These are phyloP conservation scores for Blastobotrys robertii DNA, from an alignment of 805 yeast species.

Conservation along the genomic window DNA sequence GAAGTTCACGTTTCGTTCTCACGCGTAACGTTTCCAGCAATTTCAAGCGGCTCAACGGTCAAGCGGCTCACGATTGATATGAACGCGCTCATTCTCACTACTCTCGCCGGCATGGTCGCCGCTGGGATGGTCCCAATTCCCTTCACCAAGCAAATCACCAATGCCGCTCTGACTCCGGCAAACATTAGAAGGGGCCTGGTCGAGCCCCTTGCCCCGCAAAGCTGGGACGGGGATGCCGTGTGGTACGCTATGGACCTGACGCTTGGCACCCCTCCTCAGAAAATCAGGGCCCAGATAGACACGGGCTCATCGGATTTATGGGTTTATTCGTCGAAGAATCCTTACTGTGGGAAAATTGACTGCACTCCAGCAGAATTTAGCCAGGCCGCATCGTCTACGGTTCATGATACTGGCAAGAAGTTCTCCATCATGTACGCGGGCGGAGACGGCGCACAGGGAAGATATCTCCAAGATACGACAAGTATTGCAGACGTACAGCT, in stretches of 20 bases:
- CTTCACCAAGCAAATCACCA: too few relatives aligned
- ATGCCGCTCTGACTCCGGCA: too few relatives aligned
- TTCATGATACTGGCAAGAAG: constrained; percentile 7
- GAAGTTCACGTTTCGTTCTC: too few relatives aligned
- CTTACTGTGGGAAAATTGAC: constrained; percentile 12
- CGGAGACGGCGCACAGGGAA: constrained; percentile 40
- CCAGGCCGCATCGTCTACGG: constrained; percentile 22
- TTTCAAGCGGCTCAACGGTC: too few relatives aligned
- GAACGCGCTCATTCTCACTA: too few relatives aligned
- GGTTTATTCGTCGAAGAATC: constrained; percentile 29
- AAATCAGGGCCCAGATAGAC: constrained; percentile 47
- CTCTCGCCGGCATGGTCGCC: too few relatives aligned
- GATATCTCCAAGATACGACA: constrained; percentile 54
- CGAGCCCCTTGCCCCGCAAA: too few relatives aligned
- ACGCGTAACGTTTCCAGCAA: too few relatives aligned
- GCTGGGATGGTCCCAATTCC: too few relatives aligned
- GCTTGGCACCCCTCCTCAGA: constrained; percentile 53
- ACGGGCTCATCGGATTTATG: constrained; percentile 67
- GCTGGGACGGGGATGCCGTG: too few relatives aligned
- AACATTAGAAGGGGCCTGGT: too few relatives aligned
- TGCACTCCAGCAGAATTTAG: constrained; percentile 17
- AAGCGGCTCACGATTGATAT: too few relatives aligned
- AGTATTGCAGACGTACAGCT: constrained; percentile 42
- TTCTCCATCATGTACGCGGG: constrained; percentile 33
- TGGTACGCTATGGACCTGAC: constrained; percentile 14